These are phyloP conservation scores for Cladosporium sp. DNA, from an alignment of 2,329 filamentous ascomycete species.

Conservation along the genomic window DNA sequence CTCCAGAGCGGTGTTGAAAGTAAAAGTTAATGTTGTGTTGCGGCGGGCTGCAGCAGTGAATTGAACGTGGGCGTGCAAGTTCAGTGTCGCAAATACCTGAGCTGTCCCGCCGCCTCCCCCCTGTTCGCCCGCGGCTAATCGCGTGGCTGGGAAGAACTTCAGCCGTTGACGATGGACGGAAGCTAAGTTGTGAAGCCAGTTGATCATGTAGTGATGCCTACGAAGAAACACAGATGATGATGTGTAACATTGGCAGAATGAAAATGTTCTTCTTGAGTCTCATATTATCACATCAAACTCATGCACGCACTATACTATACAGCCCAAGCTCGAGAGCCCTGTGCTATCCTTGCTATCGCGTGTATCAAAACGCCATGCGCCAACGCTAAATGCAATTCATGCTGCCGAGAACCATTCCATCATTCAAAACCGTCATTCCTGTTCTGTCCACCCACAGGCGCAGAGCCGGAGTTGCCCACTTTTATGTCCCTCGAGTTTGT, in stretches of 20 bases:
- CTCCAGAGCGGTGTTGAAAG: background rate
- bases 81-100: too few relatives aligned
- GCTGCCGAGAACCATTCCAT: background rate
- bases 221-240: background rate
- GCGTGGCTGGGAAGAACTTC: background rate
- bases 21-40: background rate
- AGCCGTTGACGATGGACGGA: background rate
- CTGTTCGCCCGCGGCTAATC: background rate
- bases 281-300: background rate
- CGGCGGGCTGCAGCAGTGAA: background rate
- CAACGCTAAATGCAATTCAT: slow-evolving; percentile 11
- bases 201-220: background rate
- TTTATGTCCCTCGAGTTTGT: slow-evolving; percentile 20
- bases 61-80: background rate
- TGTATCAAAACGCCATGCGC: slow-evolving; percentile 10
- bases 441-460: slow-evolving; percentile 20
- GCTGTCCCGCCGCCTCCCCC: background rate
- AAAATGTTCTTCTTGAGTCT: background rate
- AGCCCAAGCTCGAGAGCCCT: slow-evolving; percentile 1
- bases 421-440: slow-evolving; percentile 32
- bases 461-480: slow-evolving; percentile 16
- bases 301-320: slow-evolving; percentile 8
- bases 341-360: slow-evolving; percentile 7
- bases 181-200: background rate
- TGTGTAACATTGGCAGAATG: background rate